Conservation (phyloP, 345 rosid genomes). For the Acer saccharum region DNA sequence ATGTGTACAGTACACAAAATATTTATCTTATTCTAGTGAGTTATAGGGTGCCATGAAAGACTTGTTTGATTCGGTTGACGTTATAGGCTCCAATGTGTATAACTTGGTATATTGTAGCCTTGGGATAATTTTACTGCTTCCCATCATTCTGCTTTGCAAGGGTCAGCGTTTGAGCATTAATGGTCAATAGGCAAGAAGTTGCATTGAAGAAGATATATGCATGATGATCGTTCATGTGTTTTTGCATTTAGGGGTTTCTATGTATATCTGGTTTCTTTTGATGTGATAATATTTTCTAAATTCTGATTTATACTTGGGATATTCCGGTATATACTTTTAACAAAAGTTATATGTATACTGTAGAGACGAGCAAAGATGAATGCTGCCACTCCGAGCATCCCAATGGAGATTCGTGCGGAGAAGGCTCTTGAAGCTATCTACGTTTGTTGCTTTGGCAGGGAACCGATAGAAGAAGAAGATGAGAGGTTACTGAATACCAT, state of each 20-base stretch:
- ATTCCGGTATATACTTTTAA: neutral
- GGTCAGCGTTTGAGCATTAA: neutral
- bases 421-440: conserved; percentile 91
- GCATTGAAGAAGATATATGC: neutral
- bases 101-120: neutral
- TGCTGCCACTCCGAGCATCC: conserved; percentile 55
- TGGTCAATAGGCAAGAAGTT: neutral
- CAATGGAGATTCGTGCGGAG: conserved; percentile 73
- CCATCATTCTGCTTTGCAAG: no score
- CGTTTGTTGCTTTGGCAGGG: conserved; percentile 75
- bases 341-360: conserved; percentile 18
- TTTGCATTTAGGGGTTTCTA: neutral
- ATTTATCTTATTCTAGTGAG: neutral
- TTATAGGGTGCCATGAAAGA: neutral
- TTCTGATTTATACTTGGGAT: neutral
- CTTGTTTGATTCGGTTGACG: neutral
- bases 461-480: conserved; percentile 76
- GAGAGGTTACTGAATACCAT: conserved; percentile 58
- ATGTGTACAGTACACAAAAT: neutral
- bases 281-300: neutral
- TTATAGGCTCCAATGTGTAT: neutral
- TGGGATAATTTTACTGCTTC: neutral
- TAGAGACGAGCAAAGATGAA: conserved; percentile 82
- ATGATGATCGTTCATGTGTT: neutral
- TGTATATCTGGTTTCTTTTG: neutral